Evolutionary conservation across 78 protist species (phyloP), one percentile per base, ranked within the genome.

Genomic region (Dictyostelium citrinum): DNA sequence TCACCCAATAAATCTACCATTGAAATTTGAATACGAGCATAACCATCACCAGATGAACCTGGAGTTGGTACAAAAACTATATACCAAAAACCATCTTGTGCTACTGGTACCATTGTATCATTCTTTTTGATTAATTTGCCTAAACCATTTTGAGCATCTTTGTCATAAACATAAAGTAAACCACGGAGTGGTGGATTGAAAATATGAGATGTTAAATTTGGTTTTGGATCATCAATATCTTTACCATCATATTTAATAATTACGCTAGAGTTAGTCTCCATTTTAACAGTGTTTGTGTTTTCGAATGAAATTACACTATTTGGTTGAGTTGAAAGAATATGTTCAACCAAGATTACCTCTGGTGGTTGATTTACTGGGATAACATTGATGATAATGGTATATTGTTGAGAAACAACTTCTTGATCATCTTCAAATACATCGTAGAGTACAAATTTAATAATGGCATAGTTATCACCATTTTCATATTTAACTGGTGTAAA

Each of bases 291-390:
- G 0, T 64, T 82, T 0, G 29, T 20, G 12, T 64, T 49, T 29
- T 43, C 60, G 82, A 20, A 77, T 31, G 16, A 33, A 17, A 17
- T 11, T 2, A 16, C 22, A 49, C 1, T n/a, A 35, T 16, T 49
- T 37, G 35, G 35, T 39, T 37, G 37, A 68, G 51, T n/a, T 5
- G 29, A 27, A 24, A 27, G 49, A 27, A 51, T 82, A 55, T 55
- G 27, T 55, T 46, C 31, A n/a, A 27, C 10, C 9, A 72, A 37
- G 33, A 24, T 33, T 33, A 90, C 31, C 3, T 14, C 37, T n/a
- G 95, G 95, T 76, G 90, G 60, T n/a, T 83, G 68, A 51, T 83
- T 70, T 35, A 91, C 95, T 33, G 81, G 95, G 68, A 37, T 82
- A 17, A 91, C 95, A 41, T 91, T 60, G 29, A 85, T 33, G 81